phyloP scores from a whole-genome alignment of 2,329 filamentous ascomycete genomes.

The Claviceps quebecensis region DNA sequence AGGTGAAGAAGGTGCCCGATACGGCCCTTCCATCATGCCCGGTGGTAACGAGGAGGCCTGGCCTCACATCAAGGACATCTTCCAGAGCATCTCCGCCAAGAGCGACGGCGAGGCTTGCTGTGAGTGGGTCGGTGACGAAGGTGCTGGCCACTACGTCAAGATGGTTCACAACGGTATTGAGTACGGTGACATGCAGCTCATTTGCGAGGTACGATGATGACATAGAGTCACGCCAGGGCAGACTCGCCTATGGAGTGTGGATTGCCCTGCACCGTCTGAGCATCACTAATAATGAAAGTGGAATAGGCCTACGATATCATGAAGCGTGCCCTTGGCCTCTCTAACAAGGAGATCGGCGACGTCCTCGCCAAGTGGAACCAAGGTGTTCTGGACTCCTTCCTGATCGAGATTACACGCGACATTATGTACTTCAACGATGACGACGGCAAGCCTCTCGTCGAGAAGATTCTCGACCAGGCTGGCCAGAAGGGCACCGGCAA shows the following conservation, averaged over 20 bases:
- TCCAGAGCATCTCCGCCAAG: slow-evolving; percentile 96
- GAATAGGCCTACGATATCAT: slow-evolving; percentile 93
- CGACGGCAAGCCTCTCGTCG: slow-evolving; percentile 76
- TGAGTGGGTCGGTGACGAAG: slow-evolving; percentile 99
- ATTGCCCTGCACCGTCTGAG: background rate
- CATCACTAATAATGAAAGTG: background rate
- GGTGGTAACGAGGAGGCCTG: slow-evolving; percentile 97
- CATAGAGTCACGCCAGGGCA: background rate
- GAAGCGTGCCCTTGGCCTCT: slow-evolving; percentile 89
- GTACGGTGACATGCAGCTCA: slow-evolving; percentile 99
- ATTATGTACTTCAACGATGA: slow-evolving; percentile 98
- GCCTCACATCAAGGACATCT: slow-evolving; percentile 97
- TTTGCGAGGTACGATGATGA: slow-evolving; percentile 65
- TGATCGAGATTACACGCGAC: slow-evolving; percentile 97
- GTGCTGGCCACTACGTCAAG: slow-evolving; percentile 99
- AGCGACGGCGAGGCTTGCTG: slow-evolving; percentile 95
- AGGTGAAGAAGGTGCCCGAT: slow-evolving; percentile 97
- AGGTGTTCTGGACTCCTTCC: slow-evolving; percentile 95
- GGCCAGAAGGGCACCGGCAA: slow-evolving; percentile 99
- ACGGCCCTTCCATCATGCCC: slow-evolving; percentile 95
- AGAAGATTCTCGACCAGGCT: slow-evolving; percentile 98
- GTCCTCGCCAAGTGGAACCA: slow-evolving; percentile 95
- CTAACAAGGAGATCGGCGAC: slow-evolving; percentile 89
- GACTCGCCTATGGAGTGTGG: background rate
- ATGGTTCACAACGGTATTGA: slow-evolving; percentile 99